Base-by-base conservation (phyloP, 2,329 filamentous ascomycete genomes). In the Exophiala sp. region DNA sequence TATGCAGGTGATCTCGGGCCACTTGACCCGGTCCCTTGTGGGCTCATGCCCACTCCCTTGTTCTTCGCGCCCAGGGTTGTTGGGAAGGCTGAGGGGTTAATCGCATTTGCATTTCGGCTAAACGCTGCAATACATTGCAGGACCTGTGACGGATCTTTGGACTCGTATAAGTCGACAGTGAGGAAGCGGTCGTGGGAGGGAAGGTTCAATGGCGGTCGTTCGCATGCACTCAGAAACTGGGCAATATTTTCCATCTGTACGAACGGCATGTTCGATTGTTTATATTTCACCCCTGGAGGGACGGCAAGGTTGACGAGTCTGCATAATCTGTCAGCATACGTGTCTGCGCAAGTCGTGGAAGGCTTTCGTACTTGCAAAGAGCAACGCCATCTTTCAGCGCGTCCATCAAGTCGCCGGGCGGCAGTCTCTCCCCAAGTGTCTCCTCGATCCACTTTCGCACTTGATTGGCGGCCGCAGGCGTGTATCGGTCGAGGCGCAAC, bases 171-270 rank as follows among this genome's bases (percentile, higher is more conserved):
- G 73, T 99, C 94, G 69, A 99, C 92, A 4, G 94, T 99, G 57
- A 97, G 84, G 74, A 99, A 99, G 62, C 91, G 85, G 72, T 99
- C 94, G 75, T 99, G 94, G 42, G 91, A 86, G 54, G 89, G 91
- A 55, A 99, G 84, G 71, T 86, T 91, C 48, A 99, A 77, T 0
- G 94, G 94, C 21, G 88, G 83, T 47, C 82, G 77, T 72, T 96
- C 89, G 76, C 91, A 95, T 56, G 90, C 91, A 66, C 83, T 85
- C 50, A 99, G 83, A 73, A 96, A 99, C 68, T 95, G 89, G 3
- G 91, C 95, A 67, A 99, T 96, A 70, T 99, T 99, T 72, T 99
- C 94, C 91, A 97, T 97, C 72, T 99, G 94, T 38, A 97, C 92
- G 69, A 99, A 99, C 0, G 94, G 94, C 92, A 97, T 97, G 38